Base-by-base conservation (phyloP, 768 basidiomycete species). In the Mycena rosella region DNA sequence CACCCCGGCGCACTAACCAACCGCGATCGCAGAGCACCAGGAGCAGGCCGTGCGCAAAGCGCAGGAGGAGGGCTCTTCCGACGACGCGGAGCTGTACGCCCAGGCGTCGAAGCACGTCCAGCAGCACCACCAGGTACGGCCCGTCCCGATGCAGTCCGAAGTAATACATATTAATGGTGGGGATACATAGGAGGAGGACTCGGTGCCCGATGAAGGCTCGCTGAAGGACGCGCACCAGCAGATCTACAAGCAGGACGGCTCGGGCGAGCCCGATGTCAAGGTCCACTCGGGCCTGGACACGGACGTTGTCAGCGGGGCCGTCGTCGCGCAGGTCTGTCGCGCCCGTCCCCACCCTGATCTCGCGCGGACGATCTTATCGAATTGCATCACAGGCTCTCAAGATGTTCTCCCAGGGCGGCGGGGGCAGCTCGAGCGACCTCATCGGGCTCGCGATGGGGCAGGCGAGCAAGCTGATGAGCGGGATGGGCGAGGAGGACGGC, bases 351-450 rank as follows among this genome's bases (percentile, higher is more conserved):
- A 40, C n/a, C n/a, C n/a, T n/a, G n/a, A n/a, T n/a, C n/a, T n/a
- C n/a, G n/a, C n/a, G n/a, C n/a, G n/a, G n/a, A n/a, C n/a, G n/a
- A n/a, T n/a, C n/a, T n/a, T n/a, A n/a, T n/a, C n/a, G n/a, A n/a
- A n/a, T n/a, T n/a, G n/a, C n/a, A n/a, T n/a, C n/a, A n/a, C 49
- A 71, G 70, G 70, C 40, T 45, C 60, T 71, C 52, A 48, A 65
- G 56, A 36, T 34, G 51, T 51, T 66, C 60, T n/a, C 32, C 2
- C 24, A 55, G 18, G 68, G 68, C 18, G 68, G 68, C 13, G 44
- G 59, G 5, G 55, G 55, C 27, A 42, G n/a, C 30, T 14, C 38
- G 9, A 26, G 62, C 20, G 47, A 65, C 13, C 58, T 71, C 30
- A 22, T 71, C 26, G 36, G 54, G 29, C 15, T 67, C 10, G 66